phyloP scores from a whole-genome alignment of 169 alveolate genomes.

The Babesia bigemina region DNA sequence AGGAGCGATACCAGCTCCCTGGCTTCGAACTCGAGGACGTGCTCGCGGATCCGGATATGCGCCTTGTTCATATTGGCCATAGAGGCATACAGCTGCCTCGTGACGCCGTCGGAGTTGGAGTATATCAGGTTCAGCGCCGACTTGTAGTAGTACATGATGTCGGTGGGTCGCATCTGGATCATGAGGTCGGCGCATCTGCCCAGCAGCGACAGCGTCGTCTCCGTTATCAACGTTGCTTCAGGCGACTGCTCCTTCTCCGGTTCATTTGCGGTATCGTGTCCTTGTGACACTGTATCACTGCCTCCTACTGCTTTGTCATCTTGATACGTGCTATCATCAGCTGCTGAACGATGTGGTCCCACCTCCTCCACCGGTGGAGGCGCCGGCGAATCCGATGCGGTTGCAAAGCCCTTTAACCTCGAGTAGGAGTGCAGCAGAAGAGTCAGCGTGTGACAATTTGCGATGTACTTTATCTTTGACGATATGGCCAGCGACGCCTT shows the following conservation, averaged over 20 bases:
- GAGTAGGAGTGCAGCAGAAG: slow-evolving; percentile 61
- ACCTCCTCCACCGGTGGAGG: not conserved
- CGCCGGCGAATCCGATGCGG: not conserved
- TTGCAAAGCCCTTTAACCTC: slow-evolving; percentile 11
- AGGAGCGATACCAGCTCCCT: slow-evolving; percentile 44
- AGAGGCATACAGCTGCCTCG: slow-evolving; percentile 38
- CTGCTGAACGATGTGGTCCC: no score
- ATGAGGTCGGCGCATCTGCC: slow-evolving; percentile 54
- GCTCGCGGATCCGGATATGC: slow-evolving; percentile 50
- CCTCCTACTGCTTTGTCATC: not conserved
- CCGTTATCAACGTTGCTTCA: slow-evolving; percentile 33
- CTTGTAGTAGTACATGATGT: slow-evolving; percentile 50
- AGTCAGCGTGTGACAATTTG: slow-evolving; percentile 64
- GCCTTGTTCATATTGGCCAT: slow-evolving; percentile 48
- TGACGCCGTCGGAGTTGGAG: slow-evolving; percentile 20
- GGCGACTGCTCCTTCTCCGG: slow-evolving; percentile 4
- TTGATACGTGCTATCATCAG: not conserved
- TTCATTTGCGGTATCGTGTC: not conserved
- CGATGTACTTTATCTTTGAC: slow-evolving; percentile 55
- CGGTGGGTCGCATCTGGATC: slow-evolving; percentile 63
- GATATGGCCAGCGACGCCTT: slow-evolving; percentile 63
- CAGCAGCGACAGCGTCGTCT: slow-evolving; percentile 43
- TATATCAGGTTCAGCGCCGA: slow-evolving; percentile 44
- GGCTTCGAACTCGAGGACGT: slow-evolving; percentile 50
- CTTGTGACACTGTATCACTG: not conserved